These are phyloP conservation scores for Sphaerobolus stellatus DNA, from an alignment of 1,284 basidiomycete genomes.

Conservation along the genomic window DNA sequence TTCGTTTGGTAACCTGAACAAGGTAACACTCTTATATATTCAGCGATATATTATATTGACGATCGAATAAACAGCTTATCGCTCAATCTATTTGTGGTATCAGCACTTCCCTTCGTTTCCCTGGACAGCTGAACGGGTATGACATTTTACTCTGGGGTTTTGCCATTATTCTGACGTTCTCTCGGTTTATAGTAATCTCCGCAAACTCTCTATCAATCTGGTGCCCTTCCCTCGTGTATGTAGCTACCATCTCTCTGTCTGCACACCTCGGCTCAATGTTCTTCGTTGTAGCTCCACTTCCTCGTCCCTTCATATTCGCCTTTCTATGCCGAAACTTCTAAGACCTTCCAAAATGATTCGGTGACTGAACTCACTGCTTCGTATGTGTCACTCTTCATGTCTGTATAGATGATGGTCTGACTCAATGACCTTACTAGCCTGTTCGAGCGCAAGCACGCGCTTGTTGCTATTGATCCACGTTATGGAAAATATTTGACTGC, in stretches of 20 bases:
- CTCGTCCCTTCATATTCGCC: slow-evolving; percentile 88
- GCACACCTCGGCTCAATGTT: background rate
- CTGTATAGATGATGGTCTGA: slow-evolving; percentile 5
- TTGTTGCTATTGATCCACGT: slow-evolving; percentile 84
- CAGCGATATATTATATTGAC: slow-evolving; percentile 12
- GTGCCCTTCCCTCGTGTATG: slow-evolving; percentile 87
- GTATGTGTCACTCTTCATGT: slow-evolving; percentile 21
- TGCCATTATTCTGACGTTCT: background rate
- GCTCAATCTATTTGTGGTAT: slow-evolving; percentile 88
- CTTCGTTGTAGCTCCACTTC: slow-evolving; percentile 71
- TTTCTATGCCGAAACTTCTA: slow-evolving; percentile 62
- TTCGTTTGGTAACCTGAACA: slow-evolving; percentile 76
- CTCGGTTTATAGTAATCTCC: slow-evolving; percentile 67
- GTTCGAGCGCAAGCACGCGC: slow-evolving; percentile 77
- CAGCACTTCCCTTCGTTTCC: slow-evolving; percentile 89
- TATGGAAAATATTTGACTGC: slow-evolving; percentile 84
- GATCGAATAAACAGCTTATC: slow-evolving; percentile 52
- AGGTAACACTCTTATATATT: slow-evolving; percentile 46
- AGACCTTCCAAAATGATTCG: slow-evolving; percentile 61
- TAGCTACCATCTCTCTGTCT: slow-evolving; percentile 8
- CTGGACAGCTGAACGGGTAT: slow-evolving; percentile 88
- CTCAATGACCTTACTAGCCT: slow-evolving; percentile 44
- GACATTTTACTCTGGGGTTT: slow-evolving; percentile 18
- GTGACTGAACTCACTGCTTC: slow-evolving; percentile 60
- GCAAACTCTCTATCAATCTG: slow-evolving; percentile 92